Base-by-base conservation (phyloP, 2,329 filamentous ascomycete species). In the Aspergillus vadensis region DNA sequence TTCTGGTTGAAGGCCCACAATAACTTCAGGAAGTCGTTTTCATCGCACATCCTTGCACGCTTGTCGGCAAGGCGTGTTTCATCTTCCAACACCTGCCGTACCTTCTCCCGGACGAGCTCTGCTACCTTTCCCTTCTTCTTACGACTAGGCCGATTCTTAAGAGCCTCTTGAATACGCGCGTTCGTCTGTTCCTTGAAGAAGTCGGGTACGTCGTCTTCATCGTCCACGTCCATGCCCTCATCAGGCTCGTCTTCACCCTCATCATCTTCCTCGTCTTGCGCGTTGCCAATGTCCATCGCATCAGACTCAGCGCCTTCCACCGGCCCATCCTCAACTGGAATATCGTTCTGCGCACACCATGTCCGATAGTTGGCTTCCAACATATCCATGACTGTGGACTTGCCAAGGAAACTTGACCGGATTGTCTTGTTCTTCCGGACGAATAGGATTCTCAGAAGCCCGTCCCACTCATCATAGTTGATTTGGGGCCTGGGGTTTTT, bases 381-480 rank as follows among this genome's bases (percentile, higher is more conserved):
- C 83, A 97, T 88, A 58, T 86, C 85, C 72, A 97, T 83, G 1
- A 97, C 89, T 68, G 91, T 91, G 59, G 87, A 88, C 14, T 90
- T 92, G 15, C 90, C 90, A 55, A 96, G 81, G 79, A 92, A 96
- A 63, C 87, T 89, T 5, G 91, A 89, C 41, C 92, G 84, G 57
- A 98, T 80, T 1, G 92, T 97, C 76, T 93, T 92, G 78, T 98
- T 98, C 80, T 96, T 95, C 67, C 95, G 83, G 55, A 90, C 88
- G 68, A 97, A 97, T 63, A 88, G 87, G 43, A 96, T 87, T 54
- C 91, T 83, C 63, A 98, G 77, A 73, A 98, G 82, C 9, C 94
- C 93, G 72, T 98, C 94, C 89, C 93, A 97, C 76, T 98, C 95
- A 56, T 96, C 92, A 78, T 94, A 98, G 73, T 88, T 91, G 65